These are phyloP conservation scores for Monosporascus sp. DNA, from an alignment of 2,329 filamentous ascomycete genomes.

Conservation along the genomic window DNA sequence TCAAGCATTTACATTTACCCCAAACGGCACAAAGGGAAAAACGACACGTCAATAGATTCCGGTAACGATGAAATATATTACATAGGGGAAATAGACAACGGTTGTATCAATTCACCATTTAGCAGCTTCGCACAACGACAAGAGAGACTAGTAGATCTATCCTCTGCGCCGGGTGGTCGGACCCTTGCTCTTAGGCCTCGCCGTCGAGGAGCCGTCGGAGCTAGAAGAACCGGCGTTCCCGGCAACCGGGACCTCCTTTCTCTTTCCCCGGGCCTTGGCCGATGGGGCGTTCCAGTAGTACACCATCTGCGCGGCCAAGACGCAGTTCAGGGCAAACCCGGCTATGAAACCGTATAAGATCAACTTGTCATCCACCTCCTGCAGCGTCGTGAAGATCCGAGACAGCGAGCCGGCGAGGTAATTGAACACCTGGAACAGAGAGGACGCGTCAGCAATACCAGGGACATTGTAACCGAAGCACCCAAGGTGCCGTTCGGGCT, in stretches of 20 bases:
- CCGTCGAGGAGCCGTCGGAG: conserved; percentile 20
- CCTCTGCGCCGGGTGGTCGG: conserved; percentile 38
- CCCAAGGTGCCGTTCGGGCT: neutral
- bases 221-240: conserved; percentile 11
- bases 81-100: too few species aligned
- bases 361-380: conserved; percentile 94
- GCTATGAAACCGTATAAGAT: conserved; percentile 94
- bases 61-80: too few species aligned
- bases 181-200: conserved; percentile 31
- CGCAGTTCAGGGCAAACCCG: conserved; percentile 81
- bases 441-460: neutral
- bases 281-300: conserved; percentile 87
- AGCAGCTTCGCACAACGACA: neutral
- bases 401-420: conserved; percentile 89
- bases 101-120: too few species aligned
- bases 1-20: too few species aligned
- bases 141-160: conserved; percentile 15
- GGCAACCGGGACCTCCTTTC: conserved; percentile 26
- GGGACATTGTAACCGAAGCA: neutral
- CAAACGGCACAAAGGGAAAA: too few species aligned
- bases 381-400: conserved; percentile 94
- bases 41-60: too few species aligned
- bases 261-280: conserved; percentile 34
- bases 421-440: conserved; percentile 75
- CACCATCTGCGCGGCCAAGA: conserved; percentile 84